phyloP scores from a whole-genome alignment of 306 rosid species.

The Cotoneaster glaucophyllus region DNA sequence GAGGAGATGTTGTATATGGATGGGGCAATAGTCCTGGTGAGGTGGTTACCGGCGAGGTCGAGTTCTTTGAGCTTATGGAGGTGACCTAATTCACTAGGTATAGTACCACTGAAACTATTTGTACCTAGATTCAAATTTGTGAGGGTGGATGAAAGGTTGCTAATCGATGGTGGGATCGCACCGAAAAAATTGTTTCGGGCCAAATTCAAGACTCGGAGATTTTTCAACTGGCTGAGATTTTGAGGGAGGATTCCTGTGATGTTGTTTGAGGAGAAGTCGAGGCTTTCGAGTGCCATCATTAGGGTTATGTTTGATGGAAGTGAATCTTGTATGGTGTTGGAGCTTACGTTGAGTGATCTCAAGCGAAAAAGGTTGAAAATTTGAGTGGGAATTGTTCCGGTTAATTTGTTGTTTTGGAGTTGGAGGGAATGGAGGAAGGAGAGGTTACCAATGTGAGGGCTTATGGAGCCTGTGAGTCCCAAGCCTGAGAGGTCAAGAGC shows the following conservation, averaged over 20 bases:
- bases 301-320: slow-evolving; percentile 49
- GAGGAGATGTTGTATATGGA: slow-evolving; percentile 57
- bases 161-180: slow-evolving; percentile 36
- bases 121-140: slow-evolving; percentile 43
- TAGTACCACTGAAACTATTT: slow-evolving; percentile 45
- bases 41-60: slow-evolving; percentile 44
- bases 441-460: slow-evolving; percentile 45
- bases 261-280: slow-evolving; percentile 44
- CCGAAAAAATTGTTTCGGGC: slow-evolving; percentile 43
- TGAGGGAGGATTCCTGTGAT: slow-evolving; percentile 40
- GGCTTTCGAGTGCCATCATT: slow-evolving; percentile 38
- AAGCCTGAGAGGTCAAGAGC: slow-evolving; percentile 44
- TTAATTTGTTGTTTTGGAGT: slow-evolving; percentile 41
- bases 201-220: slow-evolving; percentile 41
- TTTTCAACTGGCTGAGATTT: background rate
- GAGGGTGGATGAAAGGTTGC: slow-evolving; percentile 53
- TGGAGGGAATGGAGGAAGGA: slow-evolving; percentile 46
- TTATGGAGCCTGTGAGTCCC: slow-evolving; percentile 43
- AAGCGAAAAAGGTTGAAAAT: slow-evolving; percentile 33
- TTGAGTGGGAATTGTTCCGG: slow-evolving; percentile 46
- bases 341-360: slow-evolving; percentile 47
- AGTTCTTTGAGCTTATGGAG: slow-evolving; percentile 46
- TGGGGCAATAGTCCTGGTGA: slow-evolving; percentile 49
- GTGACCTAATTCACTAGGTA: slow-evolving; percentile 45
- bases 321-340: slow-evolving; percentile 35